phyloP scores from a whole-genome alignment of 1,139 yeast species.

The Candida sanyaensis region DNA sequence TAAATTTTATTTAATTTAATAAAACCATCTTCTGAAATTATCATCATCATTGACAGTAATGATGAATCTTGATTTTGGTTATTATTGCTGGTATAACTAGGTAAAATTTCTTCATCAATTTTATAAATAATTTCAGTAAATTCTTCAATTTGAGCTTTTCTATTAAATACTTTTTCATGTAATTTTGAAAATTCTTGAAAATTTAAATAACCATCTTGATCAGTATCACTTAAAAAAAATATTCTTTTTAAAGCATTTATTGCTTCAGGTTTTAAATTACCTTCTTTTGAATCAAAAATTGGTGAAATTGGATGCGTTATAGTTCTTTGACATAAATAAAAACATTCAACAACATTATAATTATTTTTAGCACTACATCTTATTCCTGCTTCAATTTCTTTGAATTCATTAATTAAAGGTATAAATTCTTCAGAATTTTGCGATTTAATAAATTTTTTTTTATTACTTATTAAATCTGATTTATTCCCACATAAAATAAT shows the following conservation, averaged over 20 bases:
- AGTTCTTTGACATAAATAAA: conserved; percentile 89
- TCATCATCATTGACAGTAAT: background rate
- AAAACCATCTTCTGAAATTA: conserved; percentile 62
- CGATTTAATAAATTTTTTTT: conserved; percentile 20
- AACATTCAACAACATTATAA: conserved; percentile 83
- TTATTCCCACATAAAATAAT: conserved; percentile 90
- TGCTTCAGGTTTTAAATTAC: conserved; percentile 76
- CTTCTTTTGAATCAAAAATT: conserved; percentile 87
- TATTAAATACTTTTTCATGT: conserved; percentile 76
- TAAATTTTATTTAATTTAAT: conserved; percentile 73
- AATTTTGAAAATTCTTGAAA: conserved; percentile 68
- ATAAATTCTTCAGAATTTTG: conserved; percentile 73
- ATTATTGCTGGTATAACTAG: background rate
- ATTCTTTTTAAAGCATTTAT: conserved; percentile 75
- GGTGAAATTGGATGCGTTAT: conserved; percentile 95
- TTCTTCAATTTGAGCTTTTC: conserved; percentile 30
- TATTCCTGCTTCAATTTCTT: conserved; percentile 90
- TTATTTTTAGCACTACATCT: conserved; percentile 82
- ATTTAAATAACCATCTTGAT: conserved; percentile 82
- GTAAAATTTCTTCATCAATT: conserved; percentile 24
- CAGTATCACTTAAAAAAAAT: conserved; percentile 82
- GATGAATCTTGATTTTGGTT: background rate
- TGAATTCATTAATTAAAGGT: conserved; percentile 84
- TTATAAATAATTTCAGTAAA: conserved; percentile 30
- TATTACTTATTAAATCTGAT: conserved; percentile 45